Evolutionary conservation across 108 stramenopile genomes (phyloP).

Genomic region (Tribonema minus): DNA sequence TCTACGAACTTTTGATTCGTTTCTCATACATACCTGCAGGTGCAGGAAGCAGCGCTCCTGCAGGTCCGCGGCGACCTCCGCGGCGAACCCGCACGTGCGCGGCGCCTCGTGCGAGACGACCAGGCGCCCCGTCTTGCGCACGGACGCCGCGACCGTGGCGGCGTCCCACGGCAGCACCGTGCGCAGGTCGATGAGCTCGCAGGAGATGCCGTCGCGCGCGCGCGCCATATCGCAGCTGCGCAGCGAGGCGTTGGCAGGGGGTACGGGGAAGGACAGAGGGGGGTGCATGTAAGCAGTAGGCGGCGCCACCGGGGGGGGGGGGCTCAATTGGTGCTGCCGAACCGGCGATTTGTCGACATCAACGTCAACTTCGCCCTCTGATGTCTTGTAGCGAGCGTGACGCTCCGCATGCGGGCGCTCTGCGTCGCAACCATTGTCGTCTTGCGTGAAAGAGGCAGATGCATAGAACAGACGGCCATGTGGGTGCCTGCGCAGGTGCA

Average conservation of each 20-base stretch:
- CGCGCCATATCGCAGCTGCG: conserved; percentile 16
- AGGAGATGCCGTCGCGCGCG: conserved; percentile 64
- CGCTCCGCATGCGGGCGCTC: background rate
- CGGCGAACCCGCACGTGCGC: conserved; percentile 79
- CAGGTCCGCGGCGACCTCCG: conserved; percentile 76
- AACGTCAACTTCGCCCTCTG: background rate
- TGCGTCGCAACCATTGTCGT: too few species aligned
- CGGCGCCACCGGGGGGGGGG: background rate
- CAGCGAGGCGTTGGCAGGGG: background rate
- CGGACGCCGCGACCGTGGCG: conserved; percentile 70
- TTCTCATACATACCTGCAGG: conserved; percentile 14
- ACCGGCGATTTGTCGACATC: background rate
- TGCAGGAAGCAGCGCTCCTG: conserved; percentile 53
- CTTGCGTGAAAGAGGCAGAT: too few species aligned
- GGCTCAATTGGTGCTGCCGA: background rate
- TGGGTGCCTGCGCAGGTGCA: too few species aligned
- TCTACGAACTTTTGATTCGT: too few species aligned
- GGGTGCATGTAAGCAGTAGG: background rate
- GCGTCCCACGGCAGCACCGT: conserved; percentile 88
- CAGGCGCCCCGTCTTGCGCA: conserved; percentile 86
- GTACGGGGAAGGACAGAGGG: background rate
- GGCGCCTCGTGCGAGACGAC: conserved; percentile 94
- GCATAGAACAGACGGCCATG: too few species aligned
- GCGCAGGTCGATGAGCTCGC: conserved; percentile 87
- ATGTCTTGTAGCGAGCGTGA: background rate